phyloP scores from a whole-genome alignment of 371 early-diverging fungal species.

The Zopfochytrium polystomum region DNA sequence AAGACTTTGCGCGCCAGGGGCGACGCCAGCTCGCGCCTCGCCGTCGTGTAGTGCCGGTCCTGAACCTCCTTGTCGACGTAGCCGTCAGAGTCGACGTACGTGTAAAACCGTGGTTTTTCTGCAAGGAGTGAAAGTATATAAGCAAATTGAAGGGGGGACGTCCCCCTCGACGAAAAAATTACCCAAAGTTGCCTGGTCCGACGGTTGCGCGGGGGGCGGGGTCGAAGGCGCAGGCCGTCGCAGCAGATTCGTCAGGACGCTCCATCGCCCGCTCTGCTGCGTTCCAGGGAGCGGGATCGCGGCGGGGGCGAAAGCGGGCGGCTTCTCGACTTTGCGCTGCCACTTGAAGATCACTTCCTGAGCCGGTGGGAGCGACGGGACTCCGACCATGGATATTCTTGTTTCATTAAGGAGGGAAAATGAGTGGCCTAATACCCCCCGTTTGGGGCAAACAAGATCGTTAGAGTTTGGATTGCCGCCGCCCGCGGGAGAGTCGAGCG shows the following conservation, averaged over 20 bases:
- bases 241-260: background rate
- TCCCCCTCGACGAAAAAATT: background rate
- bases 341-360: too few relatives aligned
- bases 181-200: background rate
- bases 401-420: too few relatives aligned
- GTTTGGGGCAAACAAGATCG: too few relatives aligned
- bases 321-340: too few relatives aligned
- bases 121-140: background rate
- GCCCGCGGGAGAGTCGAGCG: too few relatives aligned
- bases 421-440: too few relatives aligned
- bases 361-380: too few relatives aligned
- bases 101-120: conserved; percentile 25
- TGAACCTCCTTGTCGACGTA: conserved; percentile 24
- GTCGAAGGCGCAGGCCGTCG: background rate
- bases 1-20: background rate
- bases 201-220: background rate
- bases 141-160: background rate
- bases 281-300: background rate
- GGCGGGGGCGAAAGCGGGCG: too few relatives aligned
- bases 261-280: background rate
- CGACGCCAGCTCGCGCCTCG: conserved; percentile 10
- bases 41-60: conserved; percentile 15
- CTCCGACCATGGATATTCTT: too few relatives aligned
- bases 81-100: conserved; percentile 26
- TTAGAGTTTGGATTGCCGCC: too few relatives aligned